phyloP scores from a whole-genome alignment of 2,329 filamentous ascomycete species.

The Aspergillus texensis region DNA sequence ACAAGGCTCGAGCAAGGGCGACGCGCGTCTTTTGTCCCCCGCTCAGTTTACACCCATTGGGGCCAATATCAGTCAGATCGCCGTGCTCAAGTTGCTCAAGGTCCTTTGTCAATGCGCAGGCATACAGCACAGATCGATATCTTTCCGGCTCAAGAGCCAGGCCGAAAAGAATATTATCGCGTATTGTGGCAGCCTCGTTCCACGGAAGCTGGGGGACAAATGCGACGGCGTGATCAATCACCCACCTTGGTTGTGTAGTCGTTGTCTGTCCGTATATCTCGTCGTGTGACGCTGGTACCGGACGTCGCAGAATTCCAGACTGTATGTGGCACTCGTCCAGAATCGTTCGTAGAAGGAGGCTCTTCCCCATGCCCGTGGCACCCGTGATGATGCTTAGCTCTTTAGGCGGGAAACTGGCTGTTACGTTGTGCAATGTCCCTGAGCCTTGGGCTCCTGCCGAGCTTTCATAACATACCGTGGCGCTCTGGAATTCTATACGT shows the following conservation, averaged over 20 bases:
- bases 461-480: conserved; percentile 53
- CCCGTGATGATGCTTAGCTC: conserved; percentile 76
- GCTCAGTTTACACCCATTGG: conserved; percentile 80
- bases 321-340: conserved; percentile 75
- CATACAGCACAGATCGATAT: conserved; percentile 68
- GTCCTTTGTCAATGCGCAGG: conserved; percentile 73
- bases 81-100: conserved; percentile 72
- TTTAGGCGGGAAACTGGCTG: conserved; percentile 66
- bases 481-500: conserved; percentile 66
- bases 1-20: conserved; percentile 74
- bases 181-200: conserved; percentile 77
- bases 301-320: conserved; percentile 48
- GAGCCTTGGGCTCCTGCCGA: background rate
- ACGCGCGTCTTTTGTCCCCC: conserved; percentile 82
- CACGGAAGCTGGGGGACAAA: conserved; percentile 76
- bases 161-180: conserved; percentile 75
- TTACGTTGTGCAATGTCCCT: background rate
- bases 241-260: conserved; percentile 53
- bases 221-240: conserved; percentile 68
- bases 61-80: conserved; percentile 75
- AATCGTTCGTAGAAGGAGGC: conserved; percentile 71
- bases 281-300: background rate
- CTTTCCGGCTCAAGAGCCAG: conserved; percentile 65
- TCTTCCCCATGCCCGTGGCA: conserved; percentile 78
- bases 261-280: background rate